Conservation (phyloP, 108 stramenopile species). For the Epipyxis sp. region DNA sequence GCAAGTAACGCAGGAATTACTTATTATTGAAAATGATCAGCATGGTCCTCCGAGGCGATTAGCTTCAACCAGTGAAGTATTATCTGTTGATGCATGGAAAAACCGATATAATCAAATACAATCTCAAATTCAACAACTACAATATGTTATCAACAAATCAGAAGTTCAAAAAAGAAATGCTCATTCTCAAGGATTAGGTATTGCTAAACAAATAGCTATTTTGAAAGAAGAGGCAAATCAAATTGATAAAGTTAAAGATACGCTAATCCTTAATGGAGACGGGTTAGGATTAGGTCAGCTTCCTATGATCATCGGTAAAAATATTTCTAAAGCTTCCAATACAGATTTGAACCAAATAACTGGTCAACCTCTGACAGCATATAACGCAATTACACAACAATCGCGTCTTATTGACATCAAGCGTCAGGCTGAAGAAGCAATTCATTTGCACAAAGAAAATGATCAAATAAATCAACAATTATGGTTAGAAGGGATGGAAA, state of each 20-base stretch:
- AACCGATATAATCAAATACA: neutral
- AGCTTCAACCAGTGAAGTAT: neutral
- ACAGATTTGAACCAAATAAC: neutral
- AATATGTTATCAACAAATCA: neutral
- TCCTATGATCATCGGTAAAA: slow-evolving; percentile 16
- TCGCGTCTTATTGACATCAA: slow-evolving; percentile 11
- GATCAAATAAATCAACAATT: neutral
- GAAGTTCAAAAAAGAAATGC: neutral
- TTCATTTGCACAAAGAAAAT: slow-evolving; percentile 6
- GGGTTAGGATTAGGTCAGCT: neutral
- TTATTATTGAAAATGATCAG: neutral
- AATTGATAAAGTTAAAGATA: neutral
- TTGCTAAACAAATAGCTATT: neutral
- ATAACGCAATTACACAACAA: slow-evolving; percentile 27
- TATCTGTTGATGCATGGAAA: neutral
- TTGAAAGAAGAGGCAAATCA: neutral
- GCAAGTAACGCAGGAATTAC: neutral
- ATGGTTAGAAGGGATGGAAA: neutral
- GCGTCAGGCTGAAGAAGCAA: neutral
- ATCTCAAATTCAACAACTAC: neutral
- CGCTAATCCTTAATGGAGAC: neutral
- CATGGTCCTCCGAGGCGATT: slow-evolving; percentile 15
- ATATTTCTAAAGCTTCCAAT: slow-evolving; percentile 1
- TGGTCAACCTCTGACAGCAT: neutral
- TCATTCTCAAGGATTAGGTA: neutral